Conservation (phyloP, 2,329 filamentous ascomycete genomes). For the Macroventuria anomochaeta region DNA sequence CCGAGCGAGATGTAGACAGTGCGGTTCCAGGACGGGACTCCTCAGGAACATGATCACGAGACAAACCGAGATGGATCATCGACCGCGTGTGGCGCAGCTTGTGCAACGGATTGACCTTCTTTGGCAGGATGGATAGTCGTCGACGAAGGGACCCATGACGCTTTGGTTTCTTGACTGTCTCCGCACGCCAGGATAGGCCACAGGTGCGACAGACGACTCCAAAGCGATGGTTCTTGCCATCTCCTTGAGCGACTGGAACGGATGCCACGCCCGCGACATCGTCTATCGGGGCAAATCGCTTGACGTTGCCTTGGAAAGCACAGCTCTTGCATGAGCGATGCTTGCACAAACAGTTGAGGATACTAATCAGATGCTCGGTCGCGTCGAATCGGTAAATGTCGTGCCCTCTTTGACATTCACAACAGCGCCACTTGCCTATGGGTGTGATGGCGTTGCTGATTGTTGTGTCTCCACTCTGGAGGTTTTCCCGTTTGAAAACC, state of each 20-base stretch:
- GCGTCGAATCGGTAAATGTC: slow-evolving; percentile 2
- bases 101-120: slow-evolving; percentile 18
- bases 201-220: slow-evolving; percentile 35
- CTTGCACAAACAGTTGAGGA: slow-evolving; percentile 31
- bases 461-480: neutral
- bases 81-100: slow-evolving; percentile 24
- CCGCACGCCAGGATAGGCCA: slow-evolving; percentile 33
- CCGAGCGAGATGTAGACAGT: slow-evolving; percentile 11
- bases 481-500: too few species aligned
- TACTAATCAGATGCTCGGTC: slow-evolving; percentile 26
- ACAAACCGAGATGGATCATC: slow-evolving; percentile 12
- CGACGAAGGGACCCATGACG: slow-evolving; percentile 1
- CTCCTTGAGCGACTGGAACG: neutral
- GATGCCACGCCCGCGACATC: slow-evolving; percentile 31
- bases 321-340: slow-evolving; percentile 36
- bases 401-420: slow-evolving; percentile 7
- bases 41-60: neutral
- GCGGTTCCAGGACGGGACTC: neutral
- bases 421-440: slow-evolving; percentile 18
- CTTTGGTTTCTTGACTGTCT: slow-evolving; percentile 6
- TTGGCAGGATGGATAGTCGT: slow-evolving; percentile 21
- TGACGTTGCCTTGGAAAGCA: slow-evolving; percentile 26
- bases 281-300: slow-evolving; percentile 33
- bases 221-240: slow-evolving; percentile 22
- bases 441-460: neutral